These are phyloP conservation scores for Hysterium pulicare DNA, from an alignment of 2,329 filamentous ascomycete genomes.

Conservation along the genomic window DNA sequence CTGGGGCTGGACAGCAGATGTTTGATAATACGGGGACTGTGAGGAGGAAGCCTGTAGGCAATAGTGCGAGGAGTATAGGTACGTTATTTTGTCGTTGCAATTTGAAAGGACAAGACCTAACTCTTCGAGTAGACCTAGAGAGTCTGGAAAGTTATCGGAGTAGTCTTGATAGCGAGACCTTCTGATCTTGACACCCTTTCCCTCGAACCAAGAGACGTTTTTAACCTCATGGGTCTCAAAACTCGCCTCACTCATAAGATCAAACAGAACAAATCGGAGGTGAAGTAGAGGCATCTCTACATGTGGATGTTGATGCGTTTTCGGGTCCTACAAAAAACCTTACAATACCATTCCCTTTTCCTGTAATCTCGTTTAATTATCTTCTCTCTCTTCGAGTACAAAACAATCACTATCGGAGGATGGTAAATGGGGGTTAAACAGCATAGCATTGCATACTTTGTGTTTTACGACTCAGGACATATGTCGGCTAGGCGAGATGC, in stretches of 20 bases:
- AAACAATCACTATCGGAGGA: not conserved
- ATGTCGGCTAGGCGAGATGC: too few relatives aligned
- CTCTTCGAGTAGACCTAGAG: conserved; percentile 23
- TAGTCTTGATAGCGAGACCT: conserved; percentile 35
- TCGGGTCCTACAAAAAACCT: not conserved
- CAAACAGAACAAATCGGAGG: not conserved
- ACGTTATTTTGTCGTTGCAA: conserved; percentile 10
- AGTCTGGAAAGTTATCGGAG: conserved; percentile 32
- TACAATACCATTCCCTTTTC: not conserved
- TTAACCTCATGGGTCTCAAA: too few relatives aligned
- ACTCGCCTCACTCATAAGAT: too few relatives aligned
- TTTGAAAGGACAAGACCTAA: not conserved
- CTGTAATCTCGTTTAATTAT: not conserved
- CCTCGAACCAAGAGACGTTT: too few relatives aligned
- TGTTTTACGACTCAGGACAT: too few relatives aligned
- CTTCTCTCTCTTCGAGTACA: not conserved
- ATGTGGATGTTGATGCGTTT: not conserved
- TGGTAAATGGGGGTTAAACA: not conserved
- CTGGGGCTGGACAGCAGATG: conserved; percentile 10
- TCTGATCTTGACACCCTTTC: conserved; percentile 23
- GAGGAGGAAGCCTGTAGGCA: conserved; percentile 31
- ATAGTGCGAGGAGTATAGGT: conserved; percentile 17
- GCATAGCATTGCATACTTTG: not conserved
- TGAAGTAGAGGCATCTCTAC: not conserved
- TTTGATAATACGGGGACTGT: conserved; percentile 33